phyloP scores from a whole-genome alignment of 331 rosid genomes.

The Phaseolus coccineus region DNA sequence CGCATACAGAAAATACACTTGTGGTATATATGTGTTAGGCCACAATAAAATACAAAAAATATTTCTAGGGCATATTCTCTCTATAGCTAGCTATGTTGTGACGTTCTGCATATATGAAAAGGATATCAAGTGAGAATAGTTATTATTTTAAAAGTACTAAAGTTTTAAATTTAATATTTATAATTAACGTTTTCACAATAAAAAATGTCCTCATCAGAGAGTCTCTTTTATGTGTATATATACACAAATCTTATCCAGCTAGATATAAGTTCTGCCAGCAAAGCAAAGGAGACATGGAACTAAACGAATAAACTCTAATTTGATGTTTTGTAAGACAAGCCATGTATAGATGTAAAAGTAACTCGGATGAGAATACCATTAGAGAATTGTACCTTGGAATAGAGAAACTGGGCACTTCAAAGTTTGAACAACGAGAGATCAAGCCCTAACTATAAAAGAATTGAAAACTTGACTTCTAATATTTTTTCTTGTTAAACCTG shows the following conservation, averaged over 20 bases:
- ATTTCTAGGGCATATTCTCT: constrained; percentile 48
- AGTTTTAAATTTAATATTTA: too few relatives aligned
- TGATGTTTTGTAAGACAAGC: constrained; percentile 43
- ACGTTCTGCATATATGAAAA: not conserved
- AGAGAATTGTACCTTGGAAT: not conserved
- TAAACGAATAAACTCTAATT: constrained; percentile 35
- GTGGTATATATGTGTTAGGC: constrained; percentile 22
- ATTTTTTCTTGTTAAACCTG: constrained; percentile 41
- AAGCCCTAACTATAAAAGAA: not conserved
- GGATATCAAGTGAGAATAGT: not conserved
- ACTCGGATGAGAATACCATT: too few relatives aligned
- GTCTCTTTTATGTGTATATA: too few relatives aligned
- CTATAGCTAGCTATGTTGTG: constrained; percentile 37
- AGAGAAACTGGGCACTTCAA: not conserved
- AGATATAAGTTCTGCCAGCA: constrained; percentile 50
- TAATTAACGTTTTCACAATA: too few relatives aligned
- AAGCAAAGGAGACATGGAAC: constrained; percentile 44
- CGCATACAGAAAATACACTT: not conserved
- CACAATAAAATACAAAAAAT: constrained; percentile 50
- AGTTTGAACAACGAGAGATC: not conserved
- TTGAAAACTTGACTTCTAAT: constrained; percentile 31
- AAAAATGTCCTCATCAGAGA: too few relatives aligned
- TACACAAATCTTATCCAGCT: too few relatives aligned
- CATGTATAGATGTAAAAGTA: constrained; percentile 18
- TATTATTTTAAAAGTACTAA: not conserved